Conservation (phyloP, 306 rosid species). For the Prunus campanulata region DNA sequence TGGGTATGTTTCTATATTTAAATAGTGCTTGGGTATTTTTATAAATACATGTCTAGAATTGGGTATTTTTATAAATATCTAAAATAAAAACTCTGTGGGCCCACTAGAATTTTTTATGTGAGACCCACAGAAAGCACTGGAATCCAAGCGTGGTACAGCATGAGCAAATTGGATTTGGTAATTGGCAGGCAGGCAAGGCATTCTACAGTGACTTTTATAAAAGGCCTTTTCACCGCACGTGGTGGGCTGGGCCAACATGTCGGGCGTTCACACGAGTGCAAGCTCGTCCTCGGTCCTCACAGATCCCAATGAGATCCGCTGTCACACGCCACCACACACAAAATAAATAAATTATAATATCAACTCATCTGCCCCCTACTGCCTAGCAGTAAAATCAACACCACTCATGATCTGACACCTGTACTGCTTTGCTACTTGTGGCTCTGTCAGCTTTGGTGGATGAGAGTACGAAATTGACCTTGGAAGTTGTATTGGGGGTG, state of each 20-base stretch:
- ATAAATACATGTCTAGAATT: too few relatives aligned
- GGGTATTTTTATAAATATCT: too few relatives aligned
- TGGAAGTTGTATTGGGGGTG: not conserved
- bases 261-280: conserved; percentile 78
- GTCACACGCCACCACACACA: conserved; percentile 12
- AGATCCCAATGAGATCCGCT: conserved; percentile 49
- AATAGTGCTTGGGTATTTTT: too few relatives aligned
- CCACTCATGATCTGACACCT: conserved; percentile 36
- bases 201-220: not conserved
- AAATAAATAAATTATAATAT: not conserved
- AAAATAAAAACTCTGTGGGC: not conserved
- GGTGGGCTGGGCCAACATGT: conserved; percentile 58
- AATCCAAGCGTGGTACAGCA: not conserved
- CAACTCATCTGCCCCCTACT: conserved; percentile 32
- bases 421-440: conserved; percentile 24
- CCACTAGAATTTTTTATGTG: not conserved
- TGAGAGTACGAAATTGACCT: conserved; percentile 22
- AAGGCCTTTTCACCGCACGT: conserved; percentile 56
- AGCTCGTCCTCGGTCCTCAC: conserved; percentile 19
- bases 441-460: conserved; percentile 13
- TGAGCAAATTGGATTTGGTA: not conserved
- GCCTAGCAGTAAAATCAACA: conserved; percentile 35
- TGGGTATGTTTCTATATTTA: too few relatives aligned
- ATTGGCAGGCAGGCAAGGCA: not conserved
- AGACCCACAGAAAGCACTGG: not conserved